Percentiles rank a stretch among this genome's conserved stretches.
These are phyloP conservation scores for Alternaria conjuncta DNA, from an alignment of 2,329 filamentous ascomycete genomes.

Conservation along the genomic window DNA sequence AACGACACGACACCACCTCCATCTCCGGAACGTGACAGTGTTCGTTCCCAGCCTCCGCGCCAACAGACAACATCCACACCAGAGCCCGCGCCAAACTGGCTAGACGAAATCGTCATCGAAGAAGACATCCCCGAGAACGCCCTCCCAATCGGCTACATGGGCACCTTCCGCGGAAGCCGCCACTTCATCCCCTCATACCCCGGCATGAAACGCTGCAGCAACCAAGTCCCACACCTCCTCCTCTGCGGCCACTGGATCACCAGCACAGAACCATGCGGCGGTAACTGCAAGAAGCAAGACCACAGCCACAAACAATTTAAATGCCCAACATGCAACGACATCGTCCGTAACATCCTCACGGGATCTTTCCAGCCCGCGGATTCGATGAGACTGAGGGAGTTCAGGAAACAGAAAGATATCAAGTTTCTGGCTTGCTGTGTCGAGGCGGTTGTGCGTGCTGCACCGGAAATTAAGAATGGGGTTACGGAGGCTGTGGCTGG, in stretches of 20 bases:
- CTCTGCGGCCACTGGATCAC: conserved; percentile 21
- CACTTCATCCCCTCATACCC: conserved; percentile 1
- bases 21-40: not conserved
- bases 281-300: conserved; percentile 11
- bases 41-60: not conserved
- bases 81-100: not conserved
- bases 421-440: not conserved
- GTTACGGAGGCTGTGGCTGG: not conserved
- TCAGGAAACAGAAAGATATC: not conserved
- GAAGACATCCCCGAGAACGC: not conserved
- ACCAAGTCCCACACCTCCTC: conserved; percentile 9
- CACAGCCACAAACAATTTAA: conserved; percentile 2
- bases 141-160: conserved; percentile 18
- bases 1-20: not conserved
- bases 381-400: not conserved
- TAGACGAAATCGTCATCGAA: not conserved
- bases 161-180: conserved; percentile 13
- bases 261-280: conserved; percentile 10
- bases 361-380: not conserved
- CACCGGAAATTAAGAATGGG: not conserved
- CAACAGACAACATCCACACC: not conserved
- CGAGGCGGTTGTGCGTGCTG: not conserved
- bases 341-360: conserved; percentile 1
- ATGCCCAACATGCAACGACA: conserved; percentile 13
- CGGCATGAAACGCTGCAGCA: not conserved